phyloP scores from a whole-genome alignment of 805 yeast species.

The Zygotorulaspora sp. region DNA sequence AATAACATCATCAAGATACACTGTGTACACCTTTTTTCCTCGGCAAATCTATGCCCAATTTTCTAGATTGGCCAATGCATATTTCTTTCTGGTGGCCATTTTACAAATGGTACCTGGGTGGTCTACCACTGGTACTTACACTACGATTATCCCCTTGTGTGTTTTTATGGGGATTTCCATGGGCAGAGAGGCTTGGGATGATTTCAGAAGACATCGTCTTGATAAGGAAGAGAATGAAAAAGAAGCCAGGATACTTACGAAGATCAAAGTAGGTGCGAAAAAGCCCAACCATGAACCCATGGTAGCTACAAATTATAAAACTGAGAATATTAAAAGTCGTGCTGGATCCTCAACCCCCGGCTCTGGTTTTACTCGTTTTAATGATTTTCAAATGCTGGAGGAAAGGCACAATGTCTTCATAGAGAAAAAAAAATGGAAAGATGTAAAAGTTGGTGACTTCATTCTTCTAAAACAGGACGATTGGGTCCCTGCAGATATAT shows the following conservation, averaged over 20 bases:
- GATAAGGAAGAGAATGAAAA: constrained; percentile 82
- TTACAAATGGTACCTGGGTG: constrained; percentile 94
- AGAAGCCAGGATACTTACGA: constrained; percentile 36
- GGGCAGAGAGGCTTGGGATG: constrained; percentile 91
- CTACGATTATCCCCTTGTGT: constrained; percentile 85
- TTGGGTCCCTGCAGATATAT: constrained; percentile 90
- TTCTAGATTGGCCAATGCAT: constrained; percentile 86
- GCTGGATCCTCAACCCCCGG: background rate
- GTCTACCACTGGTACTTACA: constrained; percentile 95
- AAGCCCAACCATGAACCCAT: background rate
- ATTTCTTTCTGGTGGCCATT: constrained; percentile 84
- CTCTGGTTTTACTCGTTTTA: constrained; percentile 18
- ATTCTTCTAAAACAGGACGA: constrained; percentile 71
- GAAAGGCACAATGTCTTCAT: constrained; percentile 24
- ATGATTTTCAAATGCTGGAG: constrained; percentile 20
- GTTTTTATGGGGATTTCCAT: constrained; percentile 86
- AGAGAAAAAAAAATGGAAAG: constrained; percentile 54
- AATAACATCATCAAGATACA: constrained; percentile 84
- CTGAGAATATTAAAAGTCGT: background rate
- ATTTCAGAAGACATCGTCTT: constrained; percentile 76
- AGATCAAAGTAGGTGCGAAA: constrained; percentile 10
- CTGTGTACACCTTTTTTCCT: constrained; percentile 76
- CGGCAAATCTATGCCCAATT: constrained; percentile 87
- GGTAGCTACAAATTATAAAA: background rate
- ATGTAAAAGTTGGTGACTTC: constrained; percentile 83